phyloP scores from a whole-genome alignment of 768 basidiomycete genomes.

The Russula sp. region DNA sequence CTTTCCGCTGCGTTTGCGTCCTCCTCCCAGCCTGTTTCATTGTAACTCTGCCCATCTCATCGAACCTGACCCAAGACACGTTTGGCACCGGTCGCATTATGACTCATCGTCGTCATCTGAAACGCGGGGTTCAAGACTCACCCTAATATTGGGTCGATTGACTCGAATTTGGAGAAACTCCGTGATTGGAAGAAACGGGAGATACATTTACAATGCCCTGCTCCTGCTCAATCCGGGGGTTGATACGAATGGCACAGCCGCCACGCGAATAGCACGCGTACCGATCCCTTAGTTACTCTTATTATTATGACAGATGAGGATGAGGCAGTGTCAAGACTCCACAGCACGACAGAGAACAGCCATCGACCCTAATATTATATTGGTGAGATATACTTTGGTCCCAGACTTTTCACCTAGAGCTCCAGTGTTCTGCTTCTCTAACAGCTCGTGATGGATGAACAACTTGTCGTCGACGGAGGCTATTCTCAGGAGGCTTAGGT shows the following conservation, averaged over 20 bases:
- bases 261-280: not conserved
- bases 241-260: conserved; percentile 10
- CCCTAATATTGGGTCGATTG: not conserved
- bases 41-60: not conserved
- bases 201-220: not conserved
- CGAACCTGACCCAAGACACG: not conserved
- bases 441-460: not conserved
- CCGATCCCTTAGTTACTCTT: not conserved
- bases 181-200: not conserved
- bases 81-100: not conserved
- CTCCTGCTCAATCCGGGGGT: not conserved
- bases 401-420: not conserved
- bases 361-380: conserved; percentile 5
- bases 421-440: not conserved
- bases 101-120: not conserved
- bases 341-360: conserved; percentile 21
- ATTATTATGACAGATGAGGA: conserved; percentile 3
- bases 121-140: not conserved
- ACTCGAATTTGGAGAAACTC: conserved; percentile 5
- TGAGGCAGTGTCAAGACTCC: conserved; percentile 17
- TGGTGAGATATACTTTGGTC: not conserved
- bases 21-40: not conserved
- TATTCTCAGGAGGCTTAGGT: not conserved
- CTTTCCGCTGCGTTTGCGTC: too few relatives aligned
- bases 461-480: not conserved